phyloP scores from a whole-genome alignment of 1,284 basidiomycete genomes.

The Meira nashicola region DNA sequence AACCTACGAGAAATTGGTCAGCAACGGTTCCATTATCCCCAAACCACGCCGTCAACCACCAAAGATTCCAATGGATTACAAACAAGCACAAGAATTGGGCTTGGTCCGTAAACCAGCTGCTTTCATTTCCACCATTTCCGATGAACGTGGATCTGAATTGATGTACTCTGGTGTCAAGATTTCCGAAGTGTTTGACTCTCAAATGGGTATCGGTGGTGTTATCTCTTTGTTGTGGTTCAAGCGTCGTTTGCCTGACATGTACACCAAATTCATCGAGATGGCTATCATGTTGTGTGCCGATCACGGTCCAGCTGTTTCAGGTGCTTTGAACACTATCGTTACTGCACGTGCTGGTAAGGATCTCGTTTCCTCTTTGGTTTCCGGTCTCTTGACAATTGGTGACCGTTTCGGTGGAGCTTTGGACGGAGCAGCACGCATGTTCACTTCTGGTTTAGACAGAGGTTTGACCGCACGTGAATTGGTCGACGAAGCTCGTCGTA shows the following conservation, averaged over 20 bases:
- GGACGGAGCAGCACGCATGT: constrained; percentile 93
- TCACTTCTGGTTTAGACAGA: constrained; percentile 72
- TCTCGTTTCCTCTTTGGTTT: constrained; percentile 89
- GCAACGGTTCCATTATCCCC: constrained; percentile 66
- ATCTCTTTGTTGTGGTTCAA: constrained; percentile 97
- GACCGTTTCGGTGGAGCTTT: constrained; percentile 98
- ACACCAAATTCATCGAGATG: constrained; percentile 80
- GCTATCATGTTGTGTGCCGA: constrained; percentile 97
- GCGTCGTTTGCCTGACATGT: constrained; percentile 61
- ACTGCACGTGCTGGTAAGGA: constrained; percentile 98
- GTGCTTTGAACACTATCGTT: constrained; percentile 99
- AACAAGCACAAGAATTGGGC: constrained; percentile 95
- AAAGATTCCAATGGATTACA: constrained; percentile 98
- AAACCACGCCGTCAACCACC: constrained; percentile 81
- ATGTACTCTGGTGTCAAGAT: constrained; percentile 99
- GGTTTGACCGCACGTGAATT: constrained; percentile 95
- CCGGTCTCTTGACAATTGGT: constrained; percentile 94
- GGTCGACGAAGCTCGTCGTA: constrained; percentile 90
- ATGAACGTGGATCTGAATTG: constrained; percentile 97
- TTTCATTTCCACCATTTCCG: constrained; percentile 99
- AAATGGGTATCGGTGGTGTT: constrained; percentile 83
- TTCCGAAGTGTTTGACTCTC: constrained; percentile 71
- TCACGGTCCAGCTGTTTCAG: constrained; percentile 66
- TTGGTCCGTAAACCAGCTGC: constrained; percentile 97
- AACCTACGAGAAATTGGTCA: constrained; percentile 79